Conservation (phyloP, 2,329 filamentous ascomycete species). For the Ceratocystis diversiconidia region DNA sequence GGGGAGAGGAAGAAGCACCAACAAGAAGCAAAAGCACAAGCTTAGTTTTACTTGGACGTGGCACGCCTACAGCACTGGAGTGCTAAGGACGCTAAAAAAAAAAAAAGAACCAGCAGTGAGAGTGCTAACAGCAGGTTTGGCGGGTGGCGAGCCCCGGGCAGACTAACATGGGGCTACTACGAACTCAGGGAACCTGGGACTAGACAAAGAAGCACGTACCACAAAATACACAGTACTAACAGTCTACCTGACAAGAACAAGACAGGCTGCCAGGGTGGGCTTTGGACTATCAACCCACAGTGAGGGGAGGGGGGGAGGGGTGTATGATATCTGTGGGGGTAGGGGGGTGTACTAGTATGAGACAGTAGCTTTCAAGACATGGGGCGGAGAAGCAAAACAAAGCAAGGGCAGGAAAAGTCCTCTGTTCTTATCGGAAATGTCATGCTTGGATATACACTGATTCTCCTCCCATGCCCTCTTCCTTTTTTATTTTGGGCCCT, state of each 20-base stretch:
- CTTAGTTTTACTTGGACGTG: neutral
- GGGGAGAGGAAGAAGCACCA: neutral
- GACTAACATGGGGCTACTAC: neutral
- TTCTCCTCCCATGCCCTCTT: too few species aligned
- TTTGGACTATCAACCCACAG: neutral
- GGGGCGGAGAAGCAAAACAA: neutral
- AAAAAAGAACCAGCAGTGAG: neutral
- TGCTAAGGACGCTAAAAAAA: neutral
- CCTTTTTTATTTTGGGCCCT: neutral
- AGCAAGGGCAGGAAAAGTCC: neutral
- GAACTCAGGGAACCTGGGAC: neutral
- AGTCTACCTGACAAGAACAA: neutral
- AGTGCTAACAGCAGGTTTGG: neutral
- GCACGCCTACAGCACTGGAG: neutral
- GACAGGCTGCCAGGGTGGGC: neutral
- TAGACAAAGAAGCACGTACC: neutral
- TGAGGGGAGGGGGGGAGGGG: neutral
- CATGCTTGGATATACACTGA: neutral
- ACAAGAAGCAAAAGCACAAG: neutral
- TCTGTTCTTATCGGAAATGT: neutral
- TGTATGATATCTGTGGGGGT: neutral
- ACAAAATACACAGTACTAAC: neutral
- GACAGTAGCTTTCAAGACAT: neutral
- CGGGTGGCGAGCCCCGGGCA: too few species aligned
- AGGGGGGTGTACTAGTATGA: neutral